Conservation (phyloP, 2,329 filamentous ascomycete species). For the Arthrobotrys megalospora region DNA sequence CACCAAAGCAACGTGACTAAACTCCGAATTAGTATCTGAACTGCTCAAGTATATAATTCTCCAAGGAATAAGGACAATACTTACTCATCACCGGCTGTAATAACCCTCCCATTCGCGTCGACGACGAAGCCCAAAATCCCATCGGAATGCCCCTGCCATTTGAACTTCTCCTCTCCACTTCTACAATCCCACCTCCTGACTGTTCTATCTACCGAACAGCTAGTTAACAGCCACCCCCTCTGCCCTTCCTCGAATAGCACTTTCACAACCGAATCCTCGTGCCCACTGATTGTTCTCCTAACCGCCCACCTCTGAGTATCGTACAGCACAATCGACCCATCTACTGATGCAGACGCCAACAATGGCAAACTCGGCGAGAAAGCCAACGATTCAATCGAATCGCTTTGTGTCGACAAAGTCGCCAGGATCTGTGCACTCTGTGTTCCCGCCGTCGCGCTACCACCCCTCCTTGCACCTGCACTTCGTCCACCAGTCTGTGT, state of each 20-base stretch:
- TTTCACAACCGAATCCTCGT: conserved; percentile 91
- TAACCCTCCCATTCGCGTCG: conserved; percentile 35
- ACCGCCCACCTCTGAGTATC: conserved; percentile 87
- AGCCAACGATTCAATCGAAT: conserved; percentile 83
- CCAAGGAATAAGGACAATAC: conserved; percentile 9
- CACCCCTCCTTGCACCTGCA: conserved; percentile 67
- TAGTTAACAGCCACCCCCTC: conserved; percentile 81
- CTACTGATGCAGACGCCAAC: conserved; percentile 78
- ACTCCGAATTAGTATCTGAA: conserved; percentile 25
- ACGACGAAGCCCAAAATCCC: conserved; percentile 50
- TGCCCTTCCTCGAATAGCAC: conserved; percentile 82
- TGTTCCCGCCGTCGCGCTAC: conserved; percentile 66
- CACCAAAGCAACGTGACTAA: conserved; percentile 49
- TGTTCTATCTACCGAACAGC: conserved; percentile 91
- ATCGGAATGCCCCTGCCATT: conserved; percentile 91
- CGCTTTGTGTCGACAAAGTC: conserved; percentile 82
- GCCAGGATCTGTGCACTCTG: conserved; percentile 83
- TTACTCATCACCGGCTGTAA: conserved; percentile 58
- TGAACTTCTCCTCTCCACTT: conserved; percentile 78
- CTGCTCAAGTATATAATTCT: not conserved
- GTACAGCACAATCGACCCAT: conserved; percentile 85
- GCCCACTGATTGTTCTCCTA: conserved; percentile 86
- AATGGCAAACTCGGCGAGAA: conserved; percentile 74
- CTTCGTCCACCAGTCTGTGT: conserved; percentile 62
- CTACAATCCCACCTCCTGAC: conserved; percentile 90